These are phyloP conservation scores for Clarireedia monteithiana DNA, from an alignment of 2,329 filamentous ascomycete species.

Conservation along the genomic window DNA sequence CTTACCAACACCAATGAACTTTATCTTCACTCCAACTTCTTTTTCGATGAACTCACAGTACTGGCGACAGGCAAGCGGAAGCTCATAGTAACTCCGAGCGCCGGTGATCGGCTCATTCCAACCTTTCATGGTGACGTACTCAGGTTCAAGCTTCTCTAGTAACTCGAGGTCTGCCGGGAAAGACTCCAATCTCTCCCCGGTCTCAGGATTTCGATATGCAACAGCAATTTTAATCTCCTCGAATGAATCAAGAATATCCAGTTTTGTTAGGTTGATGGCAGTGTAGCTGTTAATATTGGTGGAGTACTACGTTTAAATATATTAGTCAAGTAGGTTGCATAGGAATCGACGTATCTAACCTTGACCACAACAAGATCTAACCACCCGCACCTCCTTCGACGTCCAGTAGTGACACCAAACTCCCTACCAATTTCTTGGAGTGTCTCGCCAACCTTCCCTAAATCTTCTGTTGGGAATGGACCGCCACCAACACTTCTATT, in stretches of 20 bases:
- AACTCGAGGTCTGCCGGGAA: conserved; percentile 57
- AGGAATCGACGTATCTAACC: not conserved
- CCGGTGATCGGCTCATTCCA: conserved; percentile 64
- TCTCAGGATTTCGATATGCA: conserved; percentile 50
- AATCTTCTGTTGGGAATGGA: conserved; percentile 59
- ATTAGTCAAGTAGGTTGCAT: not conserved
- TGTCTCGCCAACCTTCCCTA: conserved; percentile 36
- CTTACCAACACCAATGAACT: conserved; percentile 52
- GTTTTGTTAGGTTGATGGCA: conserved; percentile 50
- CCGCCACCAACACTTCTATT: conserved; percentile 48
- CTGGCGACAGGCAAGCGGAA: not conserved
- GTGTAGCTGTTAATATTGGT: conserved; percentile 31
- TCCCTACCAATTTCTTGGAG: conserved; percentile 42
- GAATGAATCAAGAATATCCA: conserved; percentile 68
- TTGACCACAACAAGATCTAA: conserved; percentile 46
- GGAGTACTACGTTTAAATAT: conserved; percentile 37
- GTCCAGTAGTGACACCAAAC: conserved; percentile 40
- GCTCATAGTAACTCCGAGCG: conserved; percentile 27
- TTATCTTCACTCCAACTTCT: conserved; percentile 54
- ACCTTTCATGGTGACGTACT: conserved; percentile 51
- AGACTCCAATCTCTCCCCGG: conserved; percentile 43
- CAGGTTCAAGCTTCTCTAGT: conserved; percentile 41
- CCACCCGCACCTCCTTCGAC: conserved; percentile 53
- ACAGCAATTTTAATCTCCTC: conserved; percentile 66
- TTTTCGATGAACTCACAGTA: conserved; percentile 35